Evolutionary conservation across 2,329 filamentous ascomycete genomes (phyloP), one percentile per base, ranked within the genome.

Genomic region (Diatrype stigma): DNA sequence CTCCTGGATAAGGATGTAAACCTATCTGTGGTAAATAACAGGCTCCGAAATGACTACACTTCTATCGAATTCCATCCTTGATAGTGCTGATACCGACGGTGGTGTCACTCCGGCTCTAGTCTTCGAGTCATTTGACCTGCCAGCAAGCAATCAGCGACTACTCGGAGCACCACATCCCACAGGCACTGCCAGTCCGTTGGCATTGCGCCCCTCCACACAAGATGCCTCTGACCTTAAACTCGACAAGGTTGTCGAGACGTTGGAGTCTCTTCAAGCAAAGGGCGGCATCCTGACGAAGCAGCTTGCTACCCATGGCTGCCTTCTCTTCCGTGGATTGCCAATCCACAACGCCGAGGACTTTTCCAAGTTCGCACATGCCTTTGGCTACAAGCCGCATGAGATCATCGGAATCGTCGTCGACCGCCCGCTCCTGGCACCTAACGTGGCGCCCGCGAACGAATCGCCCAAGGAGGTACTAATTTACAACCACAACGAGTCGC

Each of bases 401-500:
- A 76, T 76, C 50, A 78, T 79, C 46, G 75, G 75, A 0, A 77
- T 77, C 42, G 73, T 77, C 0, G 73, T 78, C 6, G 64, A 76
- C 45, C 61, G 76, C 40, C 74, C 74, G 37, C 17, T 57, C 11
- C 56, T 60, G 19, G 59, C 59, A 2, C 57, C 59, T 5, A 61
- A 61, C 23, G 52, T 61, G 16, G 51, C 59, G 3, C 74, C 75
- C 0, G 75, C 75, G 3, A 79, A 77, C 50, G 73, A 77, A 58
- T 67, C 73, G 2, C 73, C 74, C 1, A 75, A 74, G 54, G 68
- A 75, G 46, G 71, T 75, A 1, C 63, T 71, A 7, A 76, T 78
- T 38, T 77, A 76, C 58, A 77, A 69, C 55, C 76, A 78, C 61
- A 79, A 78, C 52, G 76, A 79, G 54, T 77, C 73, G 0, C 72